Evolutionary conservation across 306 rosid genomes (phyloP).

Genomic region (Pyrus bretschneideri): DNA sequence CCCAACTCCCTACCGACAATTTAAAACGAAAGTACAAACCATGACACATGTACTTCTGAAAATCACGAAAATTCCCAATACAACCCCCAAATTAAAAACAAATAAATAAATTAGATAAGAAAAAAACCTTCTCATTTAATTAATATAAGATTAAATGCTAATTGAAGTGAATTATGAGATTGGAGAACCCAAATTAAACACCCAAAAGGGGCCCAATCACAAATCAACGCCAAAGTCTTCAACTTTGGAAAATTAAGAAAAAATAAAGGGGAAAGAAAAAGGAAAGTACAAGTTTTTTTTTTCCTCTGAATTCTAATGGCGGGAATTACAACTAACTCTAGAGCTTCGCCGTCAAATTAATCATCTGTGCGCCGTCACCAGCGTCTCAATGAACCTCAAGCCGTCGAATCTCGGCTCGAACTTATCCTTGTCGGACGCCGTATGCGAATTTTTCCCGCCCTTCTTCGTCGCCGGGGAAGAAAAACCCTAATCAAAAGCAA

Average conservation of each 20-base stretch:
- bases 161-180: not conserved
- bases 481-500: constrained; percentile 12
- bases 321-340: not conserved
- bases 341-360: not conserved
- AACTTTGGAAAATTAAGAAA: not conserved
- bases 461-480: constrained; percentile 4
- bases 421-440: constrained; percentile 39
- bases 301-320: not conserved
- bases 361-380: constrained; percentile 89
- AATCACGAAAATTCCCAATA: not conserved
- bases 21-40: not conserved
- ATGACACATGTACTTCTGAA: not conserved
- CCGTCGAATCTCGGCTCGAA: constrained; percentile 92
- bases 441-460: not conserved
- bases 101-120: not conserved
- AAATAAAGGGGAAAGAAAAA: not conserved
- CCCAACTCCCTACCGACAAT: not conserved
- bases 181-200: not conserved
- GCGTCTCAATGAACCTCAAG: constrained; percentile 79
- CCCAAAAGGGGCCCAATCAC: not conserved
- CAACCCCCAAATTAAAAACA: not conserved
- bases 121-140: not conserved
- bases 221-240: not conserved
- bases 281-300: not conserved
- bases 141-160: not conserved